Evolutionary conservation across 208 protist genomes (phyloP).

Genomic region (Wallacemonas sp.): DNA sequence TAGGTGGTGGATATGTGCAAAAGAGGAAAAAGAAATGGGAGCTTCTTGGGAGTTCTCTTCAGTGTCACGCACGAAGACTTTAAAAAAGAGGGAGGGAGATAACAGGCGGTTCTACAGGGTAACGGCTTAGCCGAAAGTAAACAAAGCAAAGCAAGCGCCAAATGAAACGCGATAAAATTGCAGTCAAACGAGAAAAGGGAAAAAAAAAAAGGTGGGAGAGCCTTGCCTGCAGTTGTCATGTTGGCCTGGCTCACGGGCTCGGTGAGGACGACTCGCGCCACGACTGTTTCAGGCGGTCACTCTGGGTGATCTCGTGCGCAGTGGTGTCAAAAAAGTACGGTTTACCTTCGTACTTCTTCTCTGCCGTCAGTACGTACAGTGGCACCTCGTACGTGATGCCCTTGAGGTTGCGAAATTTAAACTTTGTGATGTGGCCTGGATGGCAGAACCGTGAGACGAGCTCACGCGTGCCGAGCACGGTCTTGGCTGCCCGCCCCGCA

Average conservation of each 20-base stretch:
- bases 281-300: conserved; percentile 34
- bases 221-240: background rate
- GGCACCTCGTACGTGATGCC: conserved; percentile 30
- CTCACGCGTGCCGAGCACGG: conserved; percentile 28
- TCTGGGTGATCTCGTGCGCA: conserved; percentile 35
- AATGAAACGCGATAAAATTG: background rate
- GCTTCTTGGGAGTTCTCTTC: background rate
- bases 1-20: background rate
- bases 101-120: background rate
- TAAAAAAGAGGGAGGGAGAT: too few relatives aligned
- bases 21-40: background rate
- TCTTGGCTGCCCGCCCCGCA: conserved; percentile 18
- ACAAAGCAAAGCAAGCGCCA: conserved; percentile 13
- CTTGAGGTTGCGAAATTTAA: conserved; percentile 21
- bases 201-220: too few relatives aligned
- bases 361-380: conserved; percentile 58
- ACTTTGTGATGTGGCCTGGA: conserved; percentile 27
- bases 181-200: too few relatives aligned
- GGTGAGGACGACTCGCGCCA: conserved; percentile 7
- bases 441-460: conserved; percentile 36
- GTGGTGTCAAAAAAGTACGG: conserved; percentile 50
- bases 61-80: background rate
- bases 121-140: background rate
- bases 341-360: conserved; percentile 31
- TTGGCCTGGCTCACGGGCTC: background rate